Conservation (phyloP, 768 basidiomycete species). For the Mycena galericulata region DNA sequence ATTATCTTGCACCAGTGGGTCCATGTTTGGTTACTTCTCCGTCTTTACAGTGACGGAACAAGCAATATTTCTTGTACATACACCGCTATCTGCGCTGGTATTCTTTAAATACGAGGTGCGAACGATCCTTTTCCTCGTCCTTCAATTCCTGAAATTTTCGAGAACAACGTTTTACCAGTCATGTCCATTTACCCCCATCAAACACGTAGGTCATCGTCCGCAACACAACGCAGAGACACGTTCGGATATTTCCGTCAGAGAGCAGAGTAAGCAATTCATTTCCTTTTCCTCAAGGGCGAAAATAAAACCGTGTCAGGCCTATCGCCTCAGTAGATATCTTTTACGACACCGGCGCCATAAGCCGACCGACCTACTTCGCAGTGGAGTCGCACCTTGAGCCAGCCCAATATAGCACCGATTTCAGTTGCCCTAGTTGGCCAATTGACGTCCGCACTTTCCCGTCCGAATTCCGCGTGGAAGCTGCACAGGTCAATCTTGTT, state of each 20-base stretch:
- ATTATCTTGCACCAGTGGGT: neutral
- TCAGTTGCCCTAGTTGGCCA: neutral
- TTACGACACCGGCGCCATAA: neutral
- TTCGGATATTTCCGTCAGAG: neutral
- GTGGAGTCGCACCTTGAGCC: neutral
- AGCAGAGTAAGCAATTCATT: neutral
- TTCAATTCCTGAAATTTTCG: neutral
- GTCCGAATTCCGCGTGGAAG: neutral
- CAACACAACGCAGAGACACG: neutral
- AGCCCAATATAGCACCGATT: neutral
- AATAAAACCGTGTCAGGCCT: neutral
- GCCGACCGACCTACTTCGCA: neutral
- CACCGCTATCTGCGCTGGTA: neutral
- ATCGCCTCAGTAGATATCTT: neutral
- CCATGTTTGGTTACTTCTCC: neutral
- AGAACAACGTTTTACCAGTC: neutral
- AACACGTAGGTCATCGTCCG: neutral
- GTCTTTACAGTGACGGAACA: neutral
- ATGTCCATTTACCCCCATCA: slow-evolving; percentile 4
- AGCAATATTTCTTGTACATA: neutral
- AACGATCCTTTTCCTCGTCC: neutral
- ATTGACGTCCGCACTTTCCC: neutral
- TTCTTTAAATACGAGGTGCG: slow-evolving; percentile 9
- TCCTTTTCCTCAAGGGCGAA: neutral
- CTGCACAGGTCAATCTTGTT: neutral